Percentiles rank a stretch among this genome's conserved stretches.
Conservation (phyloP, 352 stramenopile genomes). For the Bremia lactucae region DNA sequence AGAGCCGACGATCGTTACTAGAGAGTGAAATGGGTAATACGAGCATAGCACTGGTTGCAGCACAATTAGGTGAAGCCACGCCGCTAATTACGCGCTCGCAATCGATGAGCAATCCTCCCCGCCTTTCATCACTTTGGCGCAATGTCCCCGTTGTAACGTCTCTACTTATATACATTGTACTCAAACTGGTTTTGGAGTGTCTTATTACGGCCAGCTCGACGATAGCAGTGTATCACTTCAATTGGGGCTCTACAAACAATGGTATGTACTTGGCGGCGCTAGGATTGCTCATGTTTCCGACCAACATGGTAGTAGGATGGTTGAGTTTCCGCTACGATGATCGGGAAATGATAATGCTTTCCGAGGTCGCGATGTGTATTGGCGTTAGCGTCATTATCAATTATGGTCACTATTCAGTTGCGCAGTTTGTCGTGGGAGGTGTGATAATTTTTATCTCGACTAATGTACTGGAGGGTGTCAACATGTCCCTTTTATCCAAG, state of each 20-base stretch:
- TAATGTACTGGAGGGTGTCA: conserved; percentile 90
- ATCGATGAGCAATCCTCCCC: conserved; percentile 11
- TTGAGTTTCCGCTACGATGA: conserved; percentile 87
- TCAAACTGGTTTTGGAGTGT: conserved; percentile 88
- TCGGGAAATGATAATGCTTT: conserved; percentile 85
- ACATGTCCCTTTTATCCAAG: conserved; percentile 90
- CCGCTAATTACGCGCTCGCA: conserved; percentile 22
- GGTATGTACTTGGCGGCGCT: conserved; percentile 84
- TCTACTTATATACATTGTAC: conserved; percentile 84
- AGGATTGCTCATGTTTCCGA: conserved; percentile 88
- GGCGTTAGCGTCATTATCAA: conserved; percentile 83
- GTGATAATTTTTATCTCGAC: conserved; percentile 89
- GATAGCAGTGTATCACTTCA: conserved; percentile 86
- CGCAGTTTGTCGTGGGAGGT: conserved; percentile 80
- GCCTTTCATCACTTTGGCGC: conserved; percentile 50
- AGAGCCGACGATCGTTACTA: conserved; percentile 35
- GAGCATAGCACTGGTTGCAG: conserved; percentile 7
- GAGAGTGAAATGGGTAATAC: conserved; percentile 26
- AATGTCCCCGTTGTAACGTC: conserved; percentile 72
- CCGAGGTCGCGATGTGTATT: conserved; percentile 79
- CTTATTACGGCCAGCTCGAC: conserved; percentile 77
- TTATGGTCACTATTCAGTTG: conserved; percentile 75
- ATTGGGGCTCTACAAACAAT: conserved; percentile 74
- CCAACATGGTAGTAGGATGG: conserved; percentile 84
- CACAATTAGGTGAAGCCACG: conserved; percentile 26